phyloP scores from a whole-genome alignment of 2,329 filamentous ascomycete species.

The Talaromyces atroroseus region DNA sequence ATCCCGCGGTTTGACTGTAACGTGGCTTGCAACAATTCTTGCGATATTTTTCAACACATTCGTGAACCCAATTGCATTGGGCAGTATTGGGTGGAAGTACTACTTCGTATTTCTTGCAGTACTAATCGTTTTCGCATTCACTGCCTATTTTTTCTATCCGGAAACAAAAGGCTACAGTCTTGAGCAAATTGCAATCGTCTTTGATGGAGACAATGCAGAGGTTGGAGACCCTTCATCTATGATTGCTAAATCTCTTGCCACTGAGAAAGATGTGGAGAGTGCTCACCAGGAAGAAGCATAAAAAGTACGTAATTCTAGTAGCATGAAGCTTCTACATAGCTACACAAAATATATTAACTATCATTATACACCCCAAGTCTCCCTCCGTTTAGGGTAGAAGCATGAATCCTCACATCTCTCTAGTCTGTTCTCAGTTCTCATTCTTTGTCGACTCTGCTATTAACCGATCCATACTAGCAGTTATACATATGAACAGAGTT shows the following conservation, averaged over 20 bases:
- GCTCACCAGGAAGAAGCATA: not conserved
- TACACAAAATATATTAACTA: not conserved
- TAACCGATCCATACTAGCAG: too few relatives aligned
- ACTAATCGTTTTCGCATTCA: conserved; percentile 32
- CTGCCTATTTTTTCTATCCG: conserved; percentile 45
- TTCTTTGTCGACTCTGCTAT: too few relatives aligned
- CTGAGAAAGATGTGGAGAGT: not conserved
- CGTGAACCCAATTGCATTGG: conserved; percentile 1
- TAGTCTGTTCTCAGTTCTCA: too few relatives aligned
- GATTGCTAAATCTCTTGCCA: not conserved
- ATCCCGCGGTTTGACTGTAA: conserved; percentile 24
- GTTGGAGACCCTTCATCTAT: not conserved
- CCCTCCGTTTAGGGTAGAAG: not conserved
- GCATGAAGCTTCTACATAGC: not conserved
- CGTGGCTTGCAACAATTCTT: conserved; percentile 30
- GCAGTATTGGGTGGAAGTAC: not conserved
- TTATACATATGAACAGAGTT: too few relatives aligned
- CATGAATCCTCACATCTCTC: too few relatives aligned
- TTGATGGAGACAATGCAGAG: conserved; percentile 14
- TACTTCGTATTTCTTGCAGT: conserved; percentile 55
- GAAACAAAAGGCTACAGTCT: conserved; percentile 49
- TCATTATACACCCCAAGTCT: not conserved
- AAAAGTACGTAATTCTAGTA: not conserved
- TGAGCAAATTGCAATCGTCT: conserved; percentile 20
- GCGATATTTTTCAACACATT: conserved; percentile 9